Evolutionary conservation across 208 protist genomes (phyloP).

Genomic region (Entamoeba dispar): DNA sequence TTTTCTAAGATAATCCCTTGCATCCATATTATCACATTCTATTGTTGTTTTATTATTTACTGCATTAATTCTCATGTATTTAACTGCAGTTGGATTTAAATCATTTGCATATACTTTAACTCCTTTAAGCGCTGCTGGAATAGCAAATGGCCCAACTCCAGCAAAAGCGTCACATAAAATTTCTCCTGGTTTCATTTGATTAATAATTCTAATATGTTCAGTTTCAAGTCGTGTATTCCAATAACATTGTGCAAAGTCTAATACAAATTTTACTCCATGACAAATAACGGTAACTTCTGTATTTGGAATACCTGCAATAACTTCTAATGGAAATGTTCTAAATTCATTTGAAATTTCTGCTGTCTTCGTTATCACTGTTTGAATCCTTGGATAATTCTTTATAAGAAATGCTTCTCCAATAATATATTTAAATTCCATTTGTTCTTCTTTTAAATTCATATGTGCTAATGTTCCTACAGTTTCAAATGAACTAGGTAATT

Average conservation of each 20-base stretch:
- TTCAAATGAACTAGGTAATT: slow-evolving; percentile 14
- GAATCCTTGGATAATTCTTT: background rate
- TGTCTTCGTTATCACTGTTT: slow-evolving; percentile 22
- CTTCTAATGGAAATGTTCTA: slow-evolving; percentile 19
- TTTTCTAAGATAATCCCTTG: background rate
- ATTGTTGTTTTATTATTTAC: slow-evolving; percentile 8
- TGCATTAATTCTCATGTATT: slow-evolving; percentile 8
- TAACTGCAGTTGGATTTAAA: slow-evolving; percentile 10
- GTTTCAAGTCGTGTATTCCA: slow-evolving; percentile 21
- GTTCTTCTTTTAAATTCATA: slow-evolving; percentile 12
- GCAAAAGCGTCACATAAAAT: slow-evolving; percentile 14
- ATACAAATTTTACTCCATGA: slow-evolving; percentile 1
- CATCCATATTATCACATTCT: background rate
- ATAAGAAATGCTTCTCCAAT: slow-evolving; percentile 8
- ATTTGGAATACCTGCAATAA: slow-evolving; percentile 1
- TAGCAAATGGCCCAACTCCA: slow-evolving; percentile 20
- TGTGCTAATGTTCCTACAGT: slow-evolving; percentile 18
- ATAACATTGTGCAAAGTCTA: slow-evolving; percentile 20
- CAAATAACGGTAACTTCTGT: background rate
- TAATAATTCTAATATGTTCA: slow-evolving; percentile 1
- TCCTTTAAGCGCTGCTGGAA: slow-evolving; percentile 6
- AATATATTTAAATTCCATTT: background rate
- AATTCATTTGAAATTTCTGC: slow-evolving; percentile 20
- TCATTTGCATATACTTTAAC: slow-evolving; percentile 23
- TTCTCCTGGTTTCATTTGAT: background rate